phyloP scores from a whole-genome alignment of 768 basidiomycete genomes.

The Chalciporus sphaerocephalus region DNA sequence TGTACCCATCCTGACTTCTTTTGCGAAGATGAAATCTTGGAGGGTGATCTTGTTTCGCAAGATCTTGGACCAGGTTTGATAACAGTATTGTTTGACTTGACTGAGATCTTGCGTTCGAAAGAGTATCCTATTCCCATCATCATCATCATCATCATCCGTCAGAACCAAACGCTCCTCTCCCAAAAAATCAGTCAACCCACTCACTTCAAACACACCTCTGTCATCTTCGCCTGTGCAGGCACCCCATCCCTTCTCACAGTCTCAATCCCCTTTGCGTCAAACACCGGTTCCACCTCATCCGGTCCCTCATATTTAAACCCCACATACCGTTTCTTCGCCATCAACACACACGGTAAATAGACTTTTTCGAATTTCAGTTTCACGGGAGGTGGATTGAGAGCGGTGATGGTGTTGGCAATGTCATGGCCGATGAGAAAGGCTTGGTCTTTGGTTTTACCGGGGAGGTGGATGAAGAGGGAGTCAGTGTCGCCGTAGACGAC shows the following conservation, averaged over 20 bases:
- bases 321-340: conserved; percentile 98
- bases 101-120: conserved; percentile 90
- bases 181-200: conserved; percentile 10
- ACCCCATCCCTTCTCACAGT: conserved; percentile 92
- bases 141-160: neutral
- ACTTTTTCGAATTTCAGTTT: conserved; percentile 99
- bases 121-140: conserved; percentile 84
- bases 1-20: conserved; percentile 89
- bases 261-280: conserved; percentile 98
- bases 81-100: conserved; percentile 84
- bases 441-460: conserved; percentile 86
- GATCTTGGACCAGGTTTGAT: conserved; percentile 77
- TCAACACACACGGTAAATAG: conserved; percentile 89
- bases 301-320: conserved; percentile 91
- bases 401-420: conserved; percentile 84
- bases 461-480: conserved; percentile 88
- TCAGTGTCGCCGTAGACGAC: conserved; percentile 99
- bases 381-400: conserved; percentile 81
- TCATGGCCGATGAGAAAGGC: conserved; percentile 92
- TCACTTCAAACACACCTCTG: conserved; percentile 84
- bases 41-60: conserved; percentile 73
- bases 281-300: conserved; percentile 71
- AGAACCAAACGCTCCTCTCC: too few species aligned
- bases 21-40: conserved; percentile 94
- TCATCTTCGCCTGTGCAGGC: conserved; percentile 87